phyloP scores from a whole-genome alignment of 768 basidiomycete species.

The Rossbeevera mucosa region DNA sequence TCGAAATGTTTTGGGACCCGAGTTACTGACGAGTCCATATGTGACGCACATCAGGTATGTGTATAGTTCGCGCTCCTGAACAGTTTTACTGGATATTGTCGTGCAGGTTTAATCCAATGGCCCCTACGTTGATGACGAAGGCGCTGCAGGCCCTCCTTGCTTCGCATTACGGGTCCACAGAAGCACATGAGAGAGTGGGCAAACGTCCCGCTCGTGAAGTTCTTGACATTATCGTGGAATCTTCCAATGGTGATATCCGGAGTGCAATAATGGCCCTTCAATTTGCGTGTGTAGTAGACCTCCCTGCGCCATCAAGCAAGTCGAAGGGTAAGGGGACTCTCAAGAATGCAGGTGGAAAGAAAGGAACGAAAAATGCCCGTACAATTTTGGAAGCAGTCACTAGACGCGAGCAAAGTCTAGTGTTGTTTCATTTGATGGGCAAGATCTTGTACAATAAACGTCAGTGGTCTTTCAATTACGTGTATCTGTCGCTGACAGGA shows the following conservation, averaged over 20 bases:
- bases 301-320: conserved; percentile 14
- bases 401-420: conserved; percentile 78
- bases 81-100: not conserved
- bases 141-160: conserved; percentile 63
- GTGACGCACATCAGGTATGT: conserved; percentile 78
- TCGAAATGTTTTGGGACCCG: conserved; percentile 64
- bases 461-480: conserved; percentile 24
- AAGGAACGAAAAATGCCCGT: conserved; percentile 18
- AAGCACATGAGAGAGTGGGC: conserved; percentile 8
- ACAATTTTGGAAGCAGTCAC: conserved; percentile 69
- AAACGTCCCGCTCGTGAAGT: conserved; percentile 56
- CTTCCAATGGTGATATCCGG: conserved; percentile 87
- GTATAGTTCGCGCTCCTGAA: not conserved
- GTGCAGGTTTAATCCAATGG: conserved; percentile 86
- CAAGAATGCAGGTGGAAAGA: conserved; percentile 22
- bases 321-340: conserved; percentile 30
- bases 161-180: conserved; percentile 40
- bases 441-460: conserved; percentile 95
- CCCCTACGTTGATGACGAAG: conserved; percentile 76
- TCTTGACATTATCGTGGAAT: conserved; percentile 70
- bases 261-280: conserved; percentile 92
- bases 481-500: conserved; percentile 1
- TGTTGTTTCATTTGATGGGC: conserved; percentile 88
- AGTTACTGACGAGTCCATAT: conserved; percentile 64
- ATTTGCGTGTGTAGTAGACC: conserved; percentile 61